Percentiles rank a stretch among this genome's conserved stretches.
Conservation (phyloP, 768 basidiomycete species). For the Boletus sensibilis region DNA sequence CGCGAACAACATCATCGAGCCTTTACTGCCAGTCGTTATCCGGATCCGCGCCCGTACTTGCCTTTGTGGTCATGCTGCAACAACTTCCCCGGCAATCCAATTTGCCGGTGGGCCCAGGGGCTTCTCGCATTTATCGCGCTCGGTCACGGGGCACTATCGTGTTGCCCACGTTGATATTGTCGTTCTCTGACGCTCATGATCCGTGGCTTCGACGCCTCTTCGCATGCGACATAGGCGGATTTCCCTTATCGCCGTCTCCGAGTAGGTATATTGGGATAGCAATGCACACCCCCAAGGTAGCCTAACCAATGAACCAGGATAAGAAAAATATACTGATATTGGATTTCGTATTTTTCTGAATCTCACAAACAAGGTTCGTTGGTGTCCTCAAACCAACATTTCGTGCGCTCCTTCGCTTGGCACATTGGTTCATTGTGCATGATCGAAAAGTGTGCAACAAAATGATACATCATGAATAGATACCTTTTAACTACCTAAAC, state of each 20-base stretch:
- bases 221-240: neutral
- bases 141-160: neutral
- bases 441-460: neutral
- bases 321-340: too few species aligned
- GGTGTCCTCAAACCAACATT: neutral
- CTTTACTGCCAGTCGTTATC: neutral
- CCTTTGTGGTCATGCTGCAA: neutral
- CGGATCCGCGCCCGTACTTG: neutral
- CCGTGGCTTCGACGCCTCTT: neutral
- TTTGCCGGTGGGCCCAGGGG: neutral
- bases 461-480: constrained; percentile 6
- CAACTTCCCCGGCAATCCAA: neutral
- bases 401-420: too few species aligned
- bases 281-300: too few species aligned
- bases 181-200: neutral
- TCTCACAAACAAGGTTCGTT: neutral
- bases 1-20: neutral
- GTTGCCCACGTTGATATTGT: neutral
- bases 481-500: neutral
- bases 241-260: neutral
- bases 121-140: constrained; percentile 5
- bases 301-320: neutral
- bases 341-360: neutral
- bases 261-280: neutral
- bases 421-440: neutral